Evolutionary conservation across 2,329 filamentous ascomycete species (phyloP).

Genomic region (Hypoxylon sp.): DNA sequence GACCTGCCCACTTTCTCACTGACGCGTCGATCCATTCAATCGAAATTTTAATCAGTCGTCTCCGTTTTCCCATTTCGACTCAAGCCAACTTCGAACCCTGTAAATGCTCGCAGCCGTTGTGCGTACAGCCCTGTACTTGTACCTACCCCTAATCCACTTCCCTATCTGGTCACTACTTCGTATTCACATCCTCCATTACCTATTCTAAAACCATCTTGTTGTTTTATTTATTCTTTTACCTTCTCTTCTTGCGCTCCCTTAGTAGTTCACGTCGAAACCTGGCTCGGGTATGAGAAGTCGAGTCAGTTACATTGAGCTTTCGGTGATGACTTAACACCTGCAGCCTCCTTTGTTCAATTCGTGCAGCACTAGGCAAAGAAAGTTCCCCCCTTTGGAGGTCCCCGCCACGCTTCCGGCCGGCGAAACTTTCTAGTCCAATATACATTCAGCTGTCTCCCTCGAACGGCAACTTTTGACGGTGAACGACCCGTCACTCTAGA

Average conservation of each 20-base stretch:
- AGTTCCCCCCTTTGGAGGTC: constrained; percentile 37
- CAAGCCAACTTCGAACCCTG: constrained; percentile 18
- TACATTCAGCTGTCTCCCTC: constrained; percentile 18
- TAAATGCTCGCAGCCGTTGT: constrained; percentile 16
- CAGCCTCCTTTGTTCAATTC: constrained; percentile 45
- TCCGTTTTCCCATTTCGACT: constrained; percentile 33
- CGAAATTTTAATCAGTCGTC: constrained; percentile 34
- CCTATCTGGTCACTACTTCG: constrained; percentile 21
- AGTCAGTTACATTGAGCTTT: constrained; percentile 28
- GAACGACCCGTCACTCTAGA: constrained; percentile 14
- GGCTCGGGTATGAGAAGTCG: constrained; percentile 25
- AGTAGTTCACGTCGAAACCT: constrained; percentile 18
- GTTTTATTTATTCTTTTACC: constrained; percentile 35
- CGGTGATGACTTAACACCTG: constrained; percentile 49
- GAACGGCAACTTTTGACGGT: constrained; percentile 30
- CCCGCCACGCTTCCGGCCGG: constrained; percentile 38
- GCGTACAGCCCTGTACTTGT: constrained; percentile 20
- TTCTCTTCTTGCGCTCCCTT: constrained; percentile 37
- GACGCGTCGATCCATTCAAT: constrained; percentile 40
- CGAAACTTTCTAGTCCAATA: constrained; percentile 31
- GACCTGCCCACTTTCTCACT: constrained; percentile 27
- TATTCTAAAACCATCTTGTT: constrained; percentile 31
- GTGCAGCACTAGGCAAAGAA: constrained; percentile 33
- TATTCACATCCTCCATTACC: constrained; percentile 32
- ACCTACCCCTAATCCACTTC: constrained; percentile 33